Evolutionary conservation across 75 land plant genomes (phyloP), one percentile per base, ranked within the genome.

Genomic region (Pinus tabuliformis): DNA sequence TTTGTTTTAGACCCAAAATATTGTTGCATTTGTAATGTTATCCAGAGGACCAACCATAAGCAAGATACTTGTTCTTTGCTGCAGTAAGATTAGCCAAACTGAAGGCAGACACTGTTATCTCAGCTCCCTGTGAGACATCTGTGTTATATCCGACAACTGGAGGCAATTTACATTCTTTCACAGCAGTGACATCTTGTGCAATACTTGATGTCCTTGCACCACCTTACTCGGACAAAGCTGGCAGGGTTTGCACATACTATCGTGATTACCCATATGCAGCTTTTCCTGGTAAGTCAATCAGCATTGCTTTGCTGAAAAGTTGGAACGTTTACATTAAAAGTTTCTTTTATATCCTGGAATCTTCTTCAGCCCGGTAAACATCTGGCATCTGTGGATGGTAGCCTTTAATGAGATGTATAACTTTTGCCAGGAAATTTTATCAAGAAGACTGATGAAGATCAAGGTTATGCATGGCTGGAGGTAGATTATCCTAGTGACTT

Each of bases 161-260:
- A 26, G 99, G 99, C 2, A 97, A 97, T 77, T 62, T 97, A 28
- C 99, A 97, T 73, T 89, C 94, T 74, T 97, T 97, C 75, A 95
- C 98, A 37, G 98, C 96, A 12, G 80, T 95, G 37, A 83, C 98
- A 24, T 85, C 99, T 13, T 95, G 98, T 86, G 99, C 99, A 56
- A 85, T 97, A 30, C 89, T 97, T 54, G 99, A 97, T 74, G 83
- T 97, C 58, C 91, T 97, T 28, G 85, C 99, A 49, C 99, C 99
- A 56, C 99, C 99, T 28, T 97, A 97, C 70, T 83, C 79, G 22
- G 84, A 89, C 58, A 36, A 75, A 59, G 79, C 79, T 28, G 99
- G 98, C 65, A 84, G 99, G 83, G 79, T 72, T 76, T 97, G 99
- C 72, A 91, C 96, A 68, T 97, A 97, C 79, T 97, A 97, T 72